phyloP scores from a whole-genome alignment of 768 basidiomycete genomes.

The Vararia minispora region DNA sequence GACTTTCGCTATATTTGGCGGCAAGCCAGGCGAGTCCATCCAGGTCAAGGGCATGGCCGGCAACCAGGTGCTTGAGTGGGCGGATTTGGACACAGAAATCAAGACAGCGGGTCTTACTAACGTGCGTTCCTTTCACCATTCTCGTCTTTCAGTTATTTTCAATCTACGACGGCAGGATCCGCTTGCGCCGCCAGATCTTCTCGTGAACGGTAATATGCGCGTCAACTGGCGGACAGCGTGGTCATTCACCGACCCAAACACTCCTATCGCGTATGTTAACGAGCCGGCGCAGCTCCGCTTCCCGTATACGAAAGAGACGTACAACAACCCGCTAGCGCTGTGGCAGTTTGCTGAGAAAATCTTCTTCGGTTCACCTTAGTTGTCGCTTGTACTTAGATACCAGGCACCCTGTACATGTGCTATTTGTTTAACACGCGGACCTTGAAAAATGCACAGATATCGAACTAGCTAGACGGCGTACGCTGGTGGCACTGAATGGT shows the following conservation, averaged over 20 bases:
- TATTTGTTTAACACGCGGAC: too few relatives aligned
- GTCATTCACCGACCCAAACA: constrained; percentile 2
- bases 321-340: constrained; percentile 51
- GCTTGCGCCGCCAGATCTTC: neutral
- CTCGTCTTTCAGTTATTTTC: constrained; percentile 8
- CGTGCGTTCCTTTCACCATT: neutral
- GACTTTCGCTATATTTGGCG: constrained; percentile 45
- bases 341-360: constrained; percentile 52
- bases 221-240: constrained; percentile 13
- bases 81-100: constrained; percentile 20
- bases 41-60: constrained; percentile 36
- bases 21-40: constrained; percentile 37
- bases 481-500: too few relatives aligned
- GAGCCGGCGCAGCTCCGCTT: constrained; percentile 28
- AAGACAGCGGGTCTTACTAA: constrained; percentile 13
- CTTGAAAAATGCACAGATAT: too few relatives aligned
- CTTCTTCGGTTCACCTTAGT: too few relatives aligned
- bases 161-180: neutral
- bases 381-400: too few relatives aligned
- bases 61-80: constrained; percentile 22
- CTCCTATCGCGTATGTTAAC: constrained; percentile 9
- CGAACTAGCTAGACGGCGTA: too few relatives aligned
- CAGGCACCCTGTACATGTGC: too few relatives aligned
- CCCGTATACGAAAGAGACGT: constrained; percentile 49
- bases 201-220: neutral